A percentile compares a stretch with the other conserved stretches of the same genome.
Conservation (phyloP, 345 rosid species). For the Eucalyptus cladocalyx region DNA sequence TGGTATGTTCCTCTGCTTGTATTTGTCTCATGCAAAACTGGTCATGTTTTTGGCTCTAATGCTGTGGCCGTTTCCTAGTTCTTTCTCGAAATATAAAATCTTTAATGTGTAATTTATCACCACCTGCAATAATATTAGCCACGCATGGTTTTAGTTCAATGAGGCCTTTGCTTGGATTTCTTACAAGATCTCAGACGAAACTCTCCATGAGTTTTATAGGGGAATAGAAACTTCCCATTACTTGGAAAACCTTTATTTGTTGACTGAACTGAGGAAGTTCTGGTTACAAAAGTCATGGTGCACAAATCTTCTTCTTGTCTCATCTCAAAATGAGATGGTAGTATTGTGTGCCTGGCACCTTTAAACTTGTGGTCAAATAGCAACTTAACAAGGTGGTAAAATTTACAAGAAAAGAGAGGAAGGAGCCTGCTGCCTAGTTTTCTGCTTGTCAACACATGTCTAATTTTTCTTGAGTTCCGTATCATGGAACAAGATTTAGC, state of each 20-base stretch:
- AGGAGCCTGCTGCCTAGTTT: neutral
- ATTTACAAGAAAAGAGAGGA: neutral
- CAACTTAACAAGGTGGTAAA: neutral
- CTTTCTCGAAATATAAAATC: neutral
- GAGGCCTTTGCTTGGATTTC: neutral
- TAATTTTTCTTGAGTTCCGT: neutral
- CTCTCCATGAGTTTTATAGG: neutral
- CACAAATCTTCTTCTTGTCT: neutral
- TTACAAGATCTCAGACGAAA: neutral
- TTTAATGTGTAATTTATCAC: neutral
- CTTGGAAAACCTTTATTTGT: neutral
- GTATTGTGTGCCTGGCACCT: neutral
- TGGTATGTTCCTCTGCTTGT: slow-evolving; percentile 52
- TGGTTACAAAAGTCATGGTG: neutral
- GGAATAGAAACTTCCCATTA: neutral
- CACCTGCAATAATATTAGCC: neutral
- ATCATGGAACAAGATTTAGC: neutral
- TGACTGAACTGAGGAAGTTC: neutral
- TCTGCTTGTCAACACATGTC: neutral
- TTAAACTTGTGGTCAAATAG: neutral
- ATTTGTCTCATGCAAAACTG: neutral
- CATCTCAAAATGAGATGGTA: neutral
- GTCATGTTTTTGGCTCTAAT: neutral
- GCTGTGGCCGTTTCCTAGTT: neutral
- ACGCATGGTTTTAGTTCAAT: neutral